Conservation (phyloP, 1,139 yeast species). For the Arxiozyma bovina region DNA sequence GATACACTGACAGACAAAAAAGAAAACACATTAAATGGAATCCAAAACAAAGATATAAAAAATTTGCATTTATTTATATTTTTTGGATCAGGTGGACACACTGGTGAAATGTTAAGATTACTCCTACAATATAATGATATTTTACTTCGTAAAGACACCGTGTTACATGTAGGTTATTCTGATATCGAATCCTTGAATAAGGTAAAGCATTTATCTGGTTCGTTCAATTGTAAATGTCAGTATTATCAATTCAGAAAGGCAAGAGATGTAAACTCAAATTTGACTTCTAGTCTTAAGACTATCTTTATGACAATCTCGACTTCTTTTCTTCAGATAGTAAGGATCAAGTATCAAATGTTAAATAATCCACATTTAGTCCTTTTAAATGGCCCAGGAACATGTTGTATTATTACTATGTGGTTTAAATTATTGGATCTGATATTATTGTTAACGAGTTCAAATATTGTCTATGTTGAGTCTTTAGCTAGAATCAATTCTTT, state of each 20-base stretch:
- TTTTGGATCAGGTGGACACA: conserved; percentile 87
- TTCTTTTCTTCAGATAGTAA: conserved; percentile 15
- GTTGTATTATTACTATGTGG: conserved; percentile 58
- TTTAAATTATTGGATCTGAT: conserved; percentile 45
- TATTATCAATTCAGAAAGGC: conserved; percentile 56
- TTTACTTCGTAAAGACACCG: conserved; percentile 18
- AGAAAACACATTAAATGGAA: background rate
- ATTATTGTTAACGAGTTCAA: conserved; percentile 36
- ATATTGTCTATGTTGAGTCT: conserved; percentile 76
- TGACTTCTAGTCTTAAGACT: conserved; percentile 17
- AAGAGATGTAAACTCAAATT: conserved; percentile 41
- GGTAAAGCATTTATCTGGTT: conserved; percentile 27
- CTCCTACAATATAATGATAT: conserved; percentile 35
- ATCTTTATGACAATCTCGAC: conserved; percentile 17
- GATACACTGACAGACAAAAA: background rate
- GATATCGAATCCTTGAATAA: conserved; percentile 19
- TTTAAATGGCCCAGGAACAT: conserved; percentile 91
- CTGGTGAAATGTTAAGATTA: conserved; percentile 85
- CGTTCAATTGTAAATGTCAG: conserved; percentile 17
- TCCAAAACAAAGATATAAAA: background rate
- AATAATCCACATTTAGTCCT: conserved; percentile 36
- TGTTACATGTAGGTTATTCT: conserved; percentile 28
- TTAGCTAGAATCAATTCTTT: conserved; percentile 72
- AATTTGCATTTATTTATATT: conserved; percentile 37
- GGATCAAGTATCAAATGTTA: conserved; percentile 14